Percentiles rank a stretch among this genome's conserved stretches.
Conservation (phyloP, 208 protist genomes). For the Leishmania aethiopica region DNA sequence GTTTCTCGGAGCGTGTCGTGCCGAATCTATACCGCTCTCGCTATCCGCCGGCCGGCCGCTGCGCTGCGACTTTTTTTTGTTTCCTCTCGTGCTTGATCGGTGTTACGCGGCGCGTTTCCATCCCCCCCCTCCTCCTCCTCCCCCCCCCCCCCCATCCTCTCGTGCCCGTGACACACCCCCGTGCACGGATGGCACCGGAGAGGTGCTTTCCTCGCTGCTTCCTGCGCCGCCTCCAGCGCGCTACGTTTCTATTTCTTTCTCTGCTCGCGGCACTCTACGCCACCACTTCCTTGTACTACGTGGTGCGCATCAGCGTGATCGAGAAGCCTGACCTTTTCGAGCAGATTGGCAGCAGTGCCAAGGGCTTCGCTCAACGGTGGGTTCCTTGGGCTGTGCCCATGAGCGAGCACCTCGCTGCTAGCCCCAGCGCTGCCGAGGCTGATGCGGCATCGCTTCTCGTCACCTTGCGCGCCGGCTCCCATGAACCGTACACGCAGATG, state of each 20-base stretch:
- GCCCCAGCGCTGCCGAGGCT: background rate
- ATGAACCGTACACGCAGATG: background rate
- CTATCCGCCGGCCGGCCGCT: no score
- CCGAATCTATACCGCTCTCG: no score
- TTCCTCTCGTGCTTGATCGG: no score
- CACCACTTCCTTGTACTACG: slow-evolving; percentile 26
- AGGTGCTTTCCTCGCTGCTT: slow-evolving; percentile 10
- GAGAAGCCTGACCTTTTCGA: background rate
- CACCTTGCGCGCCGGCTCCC: background rate
- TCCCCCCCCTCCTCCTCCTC: no score
- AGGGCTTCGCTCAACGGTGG: background rate
- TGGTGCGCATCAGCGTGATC: slow-evolving; percentile 25
- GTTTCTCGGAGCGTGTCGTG: no score
- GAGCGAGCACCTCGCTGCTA: background rate
- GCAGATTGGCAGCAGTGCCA: background rate
- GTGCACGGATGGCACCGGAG: background rate
- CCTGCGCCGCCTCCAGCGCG: slow-evolving; percentile 16
- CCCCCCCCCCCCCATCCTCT: background rate
- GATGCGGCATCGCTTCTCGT: background rate
- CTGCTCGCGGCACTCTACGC: slow-evolving; percentile 14
- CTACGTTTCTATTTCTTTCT: slow-evolving; percentile 13
- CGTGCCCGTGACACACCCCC: background rate
- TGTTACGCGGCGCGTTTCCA: no score
- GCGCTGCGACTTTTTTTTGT: no score
- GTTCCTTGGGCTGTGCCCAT: background rate